A percentile compares a stretch with the other conserved stretches of the same genome.
Conservation (phyloP, 1,284 basidiomycete genomes). For the Trichosporon asahii region DNA sequence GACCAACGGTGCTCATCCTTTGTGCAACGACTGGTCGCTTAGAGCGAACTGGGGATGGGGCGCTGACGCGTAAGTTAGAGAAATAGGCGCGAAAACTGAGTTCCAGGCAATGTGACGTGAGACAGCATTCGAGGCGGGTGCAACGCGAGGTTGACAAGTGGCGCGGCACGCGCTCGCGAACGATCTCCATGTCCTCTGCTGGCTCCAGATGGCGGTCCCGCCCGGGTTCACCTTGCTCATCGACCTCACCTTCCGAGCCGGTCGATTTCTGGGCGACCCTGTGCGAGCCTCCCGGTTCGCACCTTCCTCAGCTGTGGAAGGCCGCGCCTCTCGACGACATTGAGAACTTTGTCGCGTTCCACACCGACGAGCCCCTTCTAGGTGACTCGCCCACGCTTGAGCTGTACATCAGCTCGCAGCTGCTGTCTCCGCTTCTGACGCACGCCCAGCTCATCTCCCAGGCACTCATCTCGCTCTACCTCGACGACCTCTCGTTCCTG, state of each 20-base stretch:
- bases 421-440: constrained; percentile 40
- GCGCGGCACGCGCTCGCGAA: constrained; percentile 25
- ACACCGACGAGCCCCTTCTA: constrained; percentile 32
- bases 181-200: constrained; percentile 26
- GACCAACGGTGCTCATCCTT: constrained; percentile 36
- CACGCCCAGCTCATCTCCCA: constrained; percentile 41
- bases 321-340: constrained; percentile 32
- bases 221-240: not conserved
- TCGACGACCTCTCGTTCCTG: constrained; percentile 42
- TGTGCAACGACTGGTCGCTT: constrained; percentile 37
- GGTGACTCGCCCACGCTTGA: constrained; percentile 34
- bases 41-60: constrained; percentile 40
- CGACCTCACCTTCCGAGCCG: not conserved
- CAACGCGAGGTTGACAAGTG: constrained; percentile 37
- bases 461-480: constrained; percentile 43
- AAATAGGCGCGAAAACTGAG: not conserved
- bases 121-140: constrained; percentile 28
- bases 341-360: constrained; percentile 32
- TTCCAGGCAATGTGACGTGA: constrained; percentile 19
- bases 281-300: constrained; percentile 30
- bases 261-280: constrained; percentile 31
- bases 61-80: not conserved
- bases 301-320: constrained; percentile 32
- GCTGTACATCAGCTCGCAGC: constrained; percentile 35
- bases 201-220: not conserved